Evolutionary conservation across 1,284 basidiomycete genomes (phyloP), one percentile per base, ranked within the genome.

Genomic region (Leucoagaricus sp.): DNA sequence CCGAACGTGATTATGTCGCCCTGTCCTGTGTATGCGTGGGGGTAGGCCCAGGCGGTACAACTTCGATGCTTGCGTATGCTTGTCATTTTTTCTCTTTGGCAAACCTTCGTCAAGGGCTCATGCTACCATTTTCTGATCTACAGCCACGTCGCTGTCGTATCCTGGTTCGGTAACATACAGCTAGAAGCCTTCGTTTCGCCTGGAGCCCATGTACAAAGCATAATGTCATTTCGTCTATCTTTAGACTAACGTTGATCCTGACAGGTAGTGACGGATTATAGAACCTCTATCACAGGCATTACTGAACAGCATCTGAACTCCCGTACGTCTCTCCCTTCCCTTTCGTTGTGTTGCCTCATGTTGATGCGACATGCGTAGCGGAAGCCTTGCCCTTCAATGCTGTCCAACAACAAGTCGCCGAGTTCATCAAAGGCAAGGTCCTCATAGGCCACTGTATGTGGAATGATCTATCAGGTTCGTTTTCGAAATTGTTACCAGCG

Each of bases 401-500:
- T 13, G 82, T 90, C 21, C 90, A 91, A 65, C 79, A 79, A 58
- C 72, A 77, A 41, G 82, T 91, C 49, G 84, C 86, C 1, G 80
- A 77, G 54, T 67, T 84, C 49, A 80, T 91, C 60, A 80, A 81
- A 66, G 83, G 81, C 49, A 89, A 87, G 67, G 75, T 88, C 33
- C 68, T 91, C 34, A 80, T 91, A 29, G 89, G 91, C 23, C 86
- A 93, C 68, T 78, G 82, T 64, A 74, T 91, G 13, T 92, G 89
- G 89, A 81, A 86, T 60, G 89, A 91, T 67, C 77, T 92, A 31
- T 88, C 89, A 56, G 87, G 89, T 88, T 66, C 57, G 61, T 9
- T 41, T 13, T 41, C 17, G n/a, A n/a, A 41, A 15, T n/a, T 51
- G 25, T 21, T n/a, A 42, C 40, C 44, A 12, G 13, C 10, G 23